A percentile compares a stretch with the other conserved stretches of the same genome.
These are phyloP conservation scores for Isabelozyma heimii DNA, from an alignment of 805 yeast genomes.

Conservation along the genomic window DNA sequence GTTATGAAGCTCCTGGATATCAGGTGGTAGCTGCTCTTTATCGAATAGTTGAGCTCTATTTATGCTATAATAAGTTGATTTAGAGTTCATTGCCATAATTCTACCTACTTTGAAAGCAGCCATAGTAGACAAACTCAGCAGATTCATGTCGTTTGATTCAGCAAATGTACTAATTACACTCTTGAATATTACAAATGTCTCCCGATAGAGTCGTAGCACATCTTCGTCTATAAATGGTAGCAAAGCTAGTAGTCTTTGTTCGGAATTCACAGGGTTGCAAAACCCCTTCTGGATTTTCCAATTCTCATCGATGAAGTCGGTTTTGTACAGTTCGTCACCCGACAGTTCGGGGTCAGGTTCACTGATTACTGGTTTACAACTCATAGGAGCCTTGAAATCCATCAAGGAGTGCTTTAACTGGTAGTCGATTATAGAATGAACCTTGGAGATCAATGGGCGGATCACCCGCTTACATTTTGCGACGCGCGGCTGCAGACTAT, in stretches of 20 bases:
- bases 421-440: constrained; percentile 30
- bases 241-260: constrained; percentile 20
- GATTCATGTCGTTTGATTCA: background rate
- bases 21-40: constrained; percentile 21
- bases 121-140: constrained; percentile 20
- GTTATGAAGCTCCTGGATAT: constrained; percentile 17
- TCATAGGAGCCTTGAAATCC: too few species aligned
- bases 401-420: constrained; percentile 13
- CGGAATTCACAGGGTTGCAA: constrained; percentile 13
- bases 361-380: background rate
- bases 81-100: constrained; percentile 30
- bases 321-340: background rate
- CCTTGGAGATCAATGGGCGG: constrained; percentile 35
- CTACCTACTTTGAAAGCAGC: constrained; percentile 29
- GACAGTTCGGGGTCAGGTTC: background rate
- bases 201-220: constrained; percentile 24
- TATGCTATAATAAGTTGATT: constrained; percentile 30
- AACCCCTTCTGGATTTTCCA: background rate
- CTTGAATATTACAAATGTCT: constrained; percentile 28
- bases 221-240: constrained; percentile 25
- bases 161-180: constrained; percentile 17
- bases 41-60: constrained; percentile 27
- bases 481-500: constrained; percentile 5
- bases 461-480: constrained; percentile 31
- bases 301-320: background rate